phyloP scores from a whole-genome alignment of 148 eudicot genomes.

The Suaeda aralocaspica region DNA sequence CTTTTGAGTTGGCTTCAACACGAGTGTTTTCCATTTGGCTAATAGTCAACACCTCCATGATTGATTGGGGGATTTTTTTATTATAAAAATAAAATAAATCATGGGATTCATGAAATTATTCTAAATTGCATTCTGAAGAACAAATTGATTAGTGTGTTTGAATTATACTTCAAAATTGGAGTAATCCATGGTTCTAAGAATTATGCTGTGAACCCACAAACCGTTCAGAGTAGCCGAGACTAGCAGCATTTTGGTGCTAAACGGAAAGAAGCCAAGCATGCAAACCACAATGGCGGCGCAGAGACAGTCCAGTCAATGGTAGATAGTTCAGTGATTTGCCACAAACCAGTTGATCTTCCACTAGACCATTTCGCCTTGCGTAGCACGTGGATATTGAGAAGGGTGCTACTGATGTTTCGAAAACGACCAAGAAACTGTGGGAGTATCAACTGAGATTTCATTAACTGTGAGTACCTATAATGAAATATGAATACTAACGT shows the following conservation, averaged over 20 bases:
- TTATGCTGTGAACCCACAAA: background rate
- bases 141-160: background rate
- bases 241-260: slow-evolving; percentile 45
- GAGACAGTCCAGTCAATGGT: slow-evolving; percentile 28
- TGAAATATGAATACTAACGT: no score
- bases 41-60: background rate
- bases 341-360: slow-evolving; percentile 25
- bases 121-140: slow-evolving; percentile 1
- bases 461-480: slow-evolving; percentile 50
- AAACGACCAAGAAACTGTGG: slow-evolving; percentile 36
- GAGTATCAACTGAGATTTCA: slow-evolving; percentile 46
- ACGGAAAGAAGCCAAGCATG: slow-evolving; percentile 32
- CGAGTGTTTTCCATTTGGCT: no score
- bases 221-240: slow-evolving; percentile 42
- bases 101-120: no score
- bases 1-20: background rate
- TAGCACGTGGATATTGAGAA: slow-evolving; percentile 49
- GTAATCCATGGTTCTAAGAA: slow-evolving; percentile 2
- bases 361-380: slow-evolving; percentile 33
- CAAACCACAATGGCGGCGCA: slow-evolving; percentile 28
- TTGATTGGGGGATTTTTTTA: no score
- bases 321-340: slow-evolving; percentile 32
- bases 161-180: no score
- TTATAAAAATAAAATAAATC: no score
- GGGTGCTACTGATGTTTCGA: slow-evolving; percentile 37